Conservation (phyloP, 2,329 filamentous ascomycete genomes). For the Paracoccidioides lutzii region DNA sequence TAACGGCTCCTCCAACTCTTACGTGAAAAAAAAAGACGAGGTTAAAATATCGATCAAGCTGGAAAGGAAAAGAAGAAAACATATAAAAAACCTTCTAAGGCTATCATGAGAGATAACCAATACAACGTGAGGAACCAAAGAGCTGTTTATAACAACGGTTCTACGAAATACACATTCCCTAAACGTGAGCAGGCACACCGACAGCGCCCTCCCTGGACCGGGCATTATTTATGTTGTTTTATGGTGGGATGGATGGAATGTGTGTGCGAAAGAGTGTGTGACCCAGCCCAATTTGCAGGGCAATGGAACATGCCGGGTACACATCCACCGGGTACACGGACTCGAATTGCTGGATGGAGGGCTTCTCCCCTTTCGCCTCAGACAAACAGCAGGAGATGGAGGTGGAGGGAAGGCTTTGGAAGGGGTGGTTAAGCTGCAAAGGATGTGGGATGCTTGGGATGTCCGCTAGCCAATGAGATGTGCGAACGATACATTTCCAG, state of each 20-base stretch:
- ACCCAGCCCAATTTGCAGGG: not conserved
- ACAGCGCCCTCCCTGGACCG: conserved; percentile 1
- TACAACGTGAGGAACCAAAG: conserved; percentile 3
- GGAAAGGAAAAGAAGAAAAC: not conserved
- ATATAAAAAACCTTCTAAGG: not conserved
- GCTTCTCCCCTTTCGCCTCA: conserved; percentile 1
- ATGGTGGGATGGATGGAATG: not conserved
- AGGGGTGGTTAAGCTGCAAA: not conserved
- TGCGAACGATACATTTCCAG: not conserved
- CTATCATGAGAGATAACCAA: conserved; percentile 4
- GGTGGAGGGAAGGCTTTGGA: not conserved
- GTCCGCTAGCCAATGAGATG: conserved; percentile 1
- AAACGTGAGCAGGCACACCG: conserved; percentile 5
- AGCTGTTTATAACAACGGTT: not conserved
- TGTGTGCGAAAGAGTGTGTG: not conserved
- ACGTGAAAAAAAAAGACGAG: conserved; percentile 6
- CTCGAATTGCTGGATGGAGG: conserved; percentile 2
- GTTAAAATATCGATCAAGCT: not conserved
- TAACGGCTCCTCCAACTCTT: not conserved
- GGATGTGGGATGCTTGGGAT: not conserved
- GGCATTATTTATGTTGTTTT: not conserved
- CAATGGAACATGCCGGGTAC: conserved; percentile 7
- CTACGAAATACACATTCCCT: not conserved
- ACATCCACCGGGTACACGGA: not conserved
- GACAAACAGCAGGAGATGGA: not conserved